Evolutionary conservation across 2,329 filamentous ascomycete genomes (phyloP).

Genomic region (Cladosporium sp.): DNA sequence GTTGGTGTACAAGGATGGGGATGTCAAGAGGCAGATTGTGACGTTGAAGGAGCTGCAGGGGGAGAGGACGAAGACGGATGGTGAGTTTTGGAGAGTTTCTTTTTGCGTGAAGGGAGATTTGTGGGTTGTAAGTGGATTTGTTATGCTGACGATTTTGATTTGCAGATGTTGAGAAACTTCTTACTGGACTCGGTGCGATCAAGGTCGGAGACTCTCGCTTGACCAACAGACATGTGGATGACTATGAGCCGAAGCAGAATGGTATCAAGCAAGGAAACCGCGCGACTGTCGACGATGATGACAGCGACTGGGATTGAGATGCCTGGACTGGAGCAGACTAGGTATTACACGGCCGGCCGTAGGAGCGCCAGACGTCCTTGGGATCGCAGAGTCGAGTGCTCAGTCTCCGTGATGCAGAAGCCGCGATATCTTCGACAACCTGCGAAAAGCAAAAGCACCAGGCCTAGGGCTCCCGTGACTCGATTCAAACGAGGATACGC

Average conservation of each 20-base stretch:
- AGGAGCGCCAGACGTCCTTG: not conserved
- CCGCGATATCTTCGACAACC: no score
- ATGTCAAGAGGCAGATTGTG: slow-evolving; percentile 90
- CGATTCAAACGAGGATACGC: no score
- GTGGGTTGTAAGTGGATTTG: not conserved
- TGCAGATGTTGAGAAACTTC: slow-evolving; percentile 71
- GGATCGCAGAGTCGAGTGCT: not conserved
- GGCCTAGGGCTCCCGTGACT: no score
- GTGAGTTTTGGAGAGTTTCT: slow-evolving; percentile 50
- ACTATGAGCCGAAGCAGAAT: slow-evolving; percentile 54
- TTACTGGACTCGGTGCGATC: slow-evolving; percentile 81
- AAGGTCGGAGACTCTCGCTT: slow-evolving; percentile 77
- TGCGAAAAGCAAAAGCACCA: no score
- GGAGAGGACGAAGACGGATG: slow-evolving; percentile 57
- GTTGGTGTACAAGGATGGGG: slow-evolving; percentile 85
- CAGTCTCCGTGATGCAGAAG: not conserved
- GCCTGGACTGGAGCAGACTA: not conserved
- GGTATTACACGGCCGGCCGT: not conserved
- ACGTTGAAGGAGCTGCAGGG: slow-evolving; percentile 80
- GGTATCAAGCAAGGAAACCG: slow-evolving; percentile 56
- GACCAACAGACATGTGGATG: slow-evolving; percentile 59
- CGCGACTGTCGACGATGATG: slow-evolving; percentile 34
- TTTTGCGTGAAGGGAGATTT: not conserved
- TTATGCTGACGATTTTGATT: not conserved
- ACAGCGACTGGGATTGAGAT: slow-evolving; percentile 64